These are phyloP conservation scores for Phanerodontia chrysosporium DNA, from an alignment of 768 basidiomycete species.

Conservation along the genomic window DNA sequence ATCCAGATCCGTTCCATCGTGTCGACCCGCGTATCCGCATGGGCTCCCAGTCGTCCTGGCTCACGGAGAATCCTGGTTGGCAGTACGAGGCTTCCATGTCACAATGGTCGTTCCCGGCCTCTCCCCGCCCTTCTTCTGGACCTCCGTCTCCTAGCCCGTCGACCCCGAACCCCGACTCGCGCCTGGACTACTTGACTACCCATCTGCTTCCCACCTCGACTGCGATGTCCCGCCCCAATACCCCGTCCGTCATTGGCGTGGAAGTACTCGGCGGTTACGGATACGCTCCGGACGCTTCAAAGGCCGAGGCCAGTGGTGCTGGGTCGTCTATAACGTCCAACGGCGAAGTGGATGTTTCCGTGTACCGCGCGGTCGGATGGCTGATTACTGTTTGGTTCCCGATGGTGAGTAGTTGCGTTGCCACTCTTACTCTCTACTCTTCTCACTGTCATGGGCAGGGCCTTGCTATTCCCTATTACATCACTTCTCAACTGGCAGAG, in stretches of 20 bases:
- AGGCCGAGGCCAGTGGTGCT: slow-evolving; percentile 51
- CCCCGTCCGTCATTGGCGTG: slow-evolving; percentile 53
- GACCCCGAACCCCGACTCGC: slow-evolving; percentile 34
- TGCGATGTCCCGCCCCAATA: slow-evolving; percentile 41
- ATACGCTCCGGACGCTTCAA: slow-evolving; percentile 40
- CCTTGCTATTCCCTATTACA: slow-evolving; percentile 61
- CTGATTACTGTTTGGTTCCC: slow-evolving; percentile 66
- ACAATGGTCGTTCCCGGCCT: slow-evolving; percentile 65
- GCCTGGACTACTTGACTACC: slow-evolving; percentile 20
- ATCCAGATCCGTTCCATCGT: slow-evolving; percentile 62
- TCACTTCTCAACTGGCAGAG: slow-evolving; percentile 33
- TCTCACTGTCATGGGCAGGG: slow-evolving; percentile 31
- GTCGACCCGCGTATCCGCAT: slow-evolving; percentile 46
- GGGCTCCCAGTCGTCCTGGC: slow-evolving; percentile 70
- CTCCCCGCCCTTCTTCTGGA: slow-evolving; percentile 17
- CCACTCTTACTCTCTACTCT: background rate
- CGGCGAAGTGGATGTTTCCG: slow-evolving; percentile 53
- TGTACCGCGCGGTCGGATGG: slow-evolving; percentile 57
- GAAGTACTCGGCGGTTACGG: slow-evolving; percentile 70
- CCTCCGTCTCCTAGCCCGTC: slow-evolving; percentile 30
- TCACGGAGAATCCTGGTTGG: slow-evolving; percentile 53
- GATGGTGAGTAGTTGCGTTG: slow-evolving; percentile 41
- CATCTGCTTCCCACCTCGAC: slow-evolving; percentile 22
- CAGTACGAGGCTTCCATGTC: slow-evolving; percentile 51
- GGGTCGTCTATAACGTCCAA: slow-evolving; percentile 39